Conservation (phyloP, 768 basidiomycete species). For the Pleurotus salmoneostramineus region DNA sequence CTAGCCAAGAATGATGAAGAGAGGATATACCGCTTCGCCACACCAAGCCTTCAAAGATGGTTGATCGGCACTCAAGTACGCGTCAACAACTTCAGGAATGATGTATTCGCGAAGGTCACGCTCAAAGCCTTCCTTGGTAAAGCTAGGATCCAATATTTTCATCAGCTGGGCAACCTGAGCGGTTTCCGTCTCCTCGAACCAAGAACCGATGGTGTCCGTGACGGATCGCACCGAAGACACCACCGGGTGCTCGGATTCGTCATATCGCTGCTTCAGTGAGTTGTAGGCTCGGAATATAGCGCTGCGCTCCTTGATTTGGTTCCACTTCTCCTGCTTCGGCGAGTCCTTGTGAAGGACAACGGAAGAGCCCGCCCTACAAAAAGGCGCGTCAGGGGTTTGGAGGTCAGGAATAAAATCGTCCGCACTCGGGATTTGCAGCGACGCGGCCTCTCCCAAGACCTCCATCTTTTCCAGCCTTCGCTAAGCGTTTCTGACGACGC, state of each 20-base stretch:
- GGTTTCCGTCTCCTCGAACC: slow-evolving; percentile 97
- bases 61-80: slow-evolving; percentile 87
- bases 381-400: not conserved
- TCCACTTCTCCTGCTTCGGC: slow-evolving; percentile 77
- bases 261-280: slow-evolving; percentile 65
- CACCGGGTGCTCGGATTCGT: slow-evolving; percentile 92
- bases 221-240: slow-evolving; percentile 78
- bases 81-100: slow-evolving; percentile 95
- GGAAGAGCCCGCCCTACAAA: slow-evolving; percentile 74
- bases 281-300: slow-evolving; percentile 63
- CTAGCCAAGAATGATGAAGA: not conserved
- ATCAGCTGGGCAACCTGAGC: slow-evolving; percentile 91
- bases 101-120: slow-evolving; percentile 94
- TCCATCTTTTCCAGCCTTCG: slow-evolving; percentile 74
- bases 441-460: slow-evolving; percentile 54
- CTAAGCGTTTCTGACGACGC: slow-evolving; percentile 75
- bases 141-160: slow-evolving; percentile 83
- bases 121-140: slow-evolving; percentile 83
- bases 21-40: slow-evolving; percentile 78
- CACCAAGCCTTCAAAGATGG: slow-evolving; percentile 89
- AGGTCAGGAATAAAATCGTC: slow-evolving; percentile 11
- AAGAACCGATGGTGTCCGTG: slow-evolving; percentile 80
- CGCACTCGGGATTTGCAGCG: slow-evolving; percentile 79
- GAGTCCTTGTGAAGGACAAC: slow-evolving; percentile 83
- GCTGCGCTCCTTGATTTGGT: slow-evolving; percentile 73